Conservation (phyloP, 495 filamentous ascomycete genomes). For the Penicillium ucsense region DNA sequence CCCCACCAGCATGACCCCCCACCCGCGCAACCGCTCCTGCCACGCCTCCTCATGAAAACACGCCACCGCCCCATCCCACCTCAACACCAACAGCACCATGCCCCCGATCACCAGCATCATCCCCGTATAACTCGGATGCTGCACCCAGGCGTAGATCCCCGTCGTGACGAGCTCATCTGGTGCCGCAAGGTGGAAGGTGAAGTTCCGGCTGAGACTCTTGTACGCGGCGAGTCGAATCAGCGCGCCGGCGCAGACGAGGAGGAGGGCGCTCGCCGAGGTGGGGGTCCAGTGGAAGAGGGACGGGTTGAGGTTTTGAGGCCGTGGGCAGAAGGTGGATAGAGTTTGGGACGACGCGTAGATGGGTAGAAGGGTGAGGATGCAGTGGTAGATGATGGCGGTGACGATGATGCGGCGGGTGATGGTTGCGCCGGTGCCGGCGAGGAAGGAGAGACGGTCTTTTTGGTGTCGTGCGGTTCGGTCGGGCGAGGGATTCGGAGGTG, state of each 20-base stretch:
- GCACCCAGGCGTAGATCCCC: conserved; percentile 36
- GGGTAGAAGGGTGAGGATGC: conserved; percentile 15
- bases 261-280: conserved; percentile 7
- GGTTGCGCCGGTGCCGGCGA: conserved; percentile 1
- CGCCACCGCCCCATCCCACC: conserved; percentile 23
- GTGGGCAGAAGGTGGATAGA: conserved; percentile 7
- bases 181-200: conserved; percentile 37
- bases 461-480: conserved; percentile 3
- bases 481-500: conserved; percentile 12
- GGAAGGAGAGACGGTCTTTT: conserved; percentile 9
- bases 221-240: conserved; percentile 28
- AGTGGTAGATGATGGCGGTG: conserved; percentile 16
- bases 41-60: conserved; percentile 13
- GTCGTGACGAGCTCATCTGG: conserved; percentile 33
- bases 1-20: not conserved
- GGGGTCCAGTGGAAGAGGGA: conserved; percentile 22
- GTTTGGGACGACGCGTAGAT: conserved; percentile 1
- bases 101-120: conserved; percentile 11
- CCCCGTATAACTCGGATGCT: conserved; percentile 41
- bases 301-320: conserved; percentile 12
- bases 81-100: conserved; percentile 13
- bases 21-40: conserved; percentile 6
- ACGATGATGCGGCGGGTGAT: conserved; percentile 4
- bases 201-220: conserved; percentile 30
- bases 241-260: conserved; percentile 22